Conservation (phyloP, 164 flowering plant genomes). For the Magnolia sinica region DNA sequence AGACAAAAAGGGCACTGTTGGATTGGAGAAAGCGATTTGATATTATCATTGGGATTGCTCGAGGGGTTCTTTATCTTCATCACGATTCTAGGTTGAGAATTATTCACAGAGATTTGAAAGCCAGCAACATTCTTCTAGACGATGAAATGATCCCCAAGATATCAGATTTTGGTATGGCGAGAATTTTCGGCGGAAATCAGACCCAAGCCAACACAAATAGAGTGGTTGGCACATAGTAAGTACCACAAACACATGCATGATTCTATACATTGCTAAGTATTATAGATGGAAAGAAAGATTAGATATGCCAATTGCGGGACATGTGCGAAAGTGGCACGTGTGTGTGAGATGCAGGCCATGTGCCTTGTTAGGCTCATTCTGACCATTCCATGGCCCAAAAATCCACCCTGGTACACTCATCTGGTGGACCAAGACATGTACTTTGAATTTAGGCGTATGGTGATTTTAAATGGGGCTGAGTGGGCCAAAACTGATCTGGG, state of each 20-base stretch:
- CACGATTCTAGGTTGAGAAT: constrained; percentile 47
- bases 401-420: too few relatives aligned
- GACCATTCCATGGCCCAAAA: too few relatives aligned
- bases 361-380: background rate
- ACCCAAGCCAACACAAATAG: constrained; percentile 19
- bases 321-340: too few relatives aligned
- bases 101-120: constrained; percentile 57
- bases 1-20: background rate
- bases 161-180: constrained; percentile 47
- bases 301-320: too few relatives aligned
- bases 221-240: constrained; percentile 42
- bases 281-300: background rate
- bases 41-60: constrained; percentile 38
- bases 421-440: too few relatives aligned
- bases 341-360: background rate
- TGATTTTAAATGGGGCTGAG: too few relatives aligned
- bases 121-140: constrained; percentile 51
- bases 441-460: too few relatives aligned
- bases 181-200: constrained; percentile 30
- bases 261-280: background rate
- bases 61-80: constrained; percentile 57
- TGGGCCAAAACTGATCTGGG: too few relatives aligned
- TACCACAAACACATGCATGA: background rate
- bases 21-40: constrained; percentile 27
- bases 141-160: constrained; percentile 41